Conservation (phyloP, 2,329 filamentous ascomycete genomes). For the Diaporthe sp. region DNA sequence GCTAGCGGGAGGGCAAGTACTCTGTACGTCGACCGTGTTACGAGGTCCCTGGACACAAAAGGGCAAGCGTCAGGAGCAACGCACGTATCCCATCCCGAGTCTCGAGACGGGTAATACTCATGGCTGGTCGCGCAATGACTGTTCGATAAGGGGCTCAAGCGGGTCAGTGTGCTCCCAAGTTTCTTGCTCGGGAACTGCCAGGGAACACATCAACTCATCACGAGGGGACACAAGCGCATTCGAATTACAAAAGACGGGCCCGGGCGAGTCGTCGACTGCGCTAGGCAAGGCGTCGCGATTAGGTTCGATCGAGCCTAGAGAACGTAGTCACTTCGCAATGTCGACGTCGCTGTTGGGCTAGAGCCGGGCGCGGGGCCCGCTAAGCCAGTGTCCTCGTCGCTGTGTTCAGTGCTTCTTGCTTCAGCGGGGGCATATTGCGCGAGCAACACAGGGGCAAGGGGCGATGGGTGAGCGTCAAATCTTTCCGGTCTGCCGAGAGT, state of each 20-base stretch:
- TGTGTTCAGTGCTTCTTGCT: slow-evolving; percentile 4
- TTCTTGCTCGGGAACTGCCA: not conserved
- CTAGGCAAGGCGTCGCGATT: slow-evolving; percentile 30
- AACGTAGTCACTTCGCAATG: not conserved
- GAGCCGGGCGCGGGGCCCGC: slow-evolving; percentile 5
- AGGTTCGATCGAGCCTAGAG: slow-evolving; percentile 26
- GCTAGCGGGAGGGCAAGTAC: slow-evolving; percentile 20
- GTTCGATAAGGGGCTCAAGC: slow-evolving; percentile 18
- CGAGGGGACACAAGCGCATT: slow-evolving; percentile 15
- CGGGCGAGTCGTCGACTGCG: slow-evolving; percentile 1
- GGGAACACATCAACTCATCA: slow-evolving; percentile 18
- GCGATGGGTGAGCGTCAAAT: not conserved
- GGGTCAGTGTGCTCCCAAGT: slow-evolving; percentile 8
- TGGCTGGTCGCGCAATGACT: slow-evolving; percentile 4
- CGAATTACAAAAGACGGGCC: slow-evolving; percentile 25
- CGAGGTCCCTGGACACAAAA: slow-evolving; percentile 14
- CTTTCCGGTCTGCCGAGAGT: slow-evolving; percentile 15
- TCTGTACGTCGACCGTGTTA: slow-evolving; percentile 20
- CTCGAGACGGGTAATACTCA: not conserved
- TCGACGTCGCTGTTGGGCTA: slow-evolving; percentile 9
- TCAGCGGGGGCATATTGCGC: not conserved
- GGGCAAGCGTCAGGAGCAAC: slow-evolving; percentile 11
- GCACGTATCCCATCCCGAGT: not conserved
- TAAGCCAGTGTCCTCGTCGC: not conserved
- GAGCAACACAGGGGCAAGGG: slow-evolving; percentile 16